phyloP scores from a whole-genome alignment of 1,284 basidiomycete species.

The Apiotrichum laibachii region DNA sequence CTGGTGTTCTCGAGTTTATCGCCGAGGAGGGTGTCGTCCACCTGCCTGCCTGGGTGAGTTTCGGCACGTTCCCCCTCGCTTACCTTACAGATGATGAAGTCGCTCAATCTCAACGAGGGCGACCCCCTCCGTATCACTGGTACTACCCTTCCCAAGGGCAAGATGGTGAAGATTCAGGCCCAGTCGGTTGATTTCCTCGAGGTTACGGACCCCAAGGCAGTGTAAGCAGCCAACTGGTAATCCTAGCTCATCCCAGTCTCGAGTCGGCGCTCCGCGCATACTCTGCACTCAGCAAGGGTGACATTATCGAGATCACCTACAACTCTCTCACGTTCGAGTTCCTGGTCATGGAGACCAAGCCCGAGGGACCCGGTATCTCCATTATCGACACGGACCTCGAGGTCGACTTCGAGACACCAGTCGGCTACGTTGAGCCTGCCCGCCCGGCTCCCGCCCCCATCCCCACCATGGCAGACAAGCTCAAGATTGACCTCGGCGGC shows the following conservation, averaged over 20 bases:
- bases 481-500: conserved; percentile 86
- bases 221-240: conserved; percentile 61
- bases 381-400: conserved; percentile 90
- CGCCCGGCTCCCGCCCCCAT: conserved; percentile 75
- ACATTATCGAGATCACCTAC: conserved; percentile 88
- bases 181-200: conserved; percentile 94
- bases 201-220: conserved; percentile 84
- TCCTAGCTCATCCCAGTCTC: conserved; percentile 58
- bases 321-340: conserved; percentile 92
- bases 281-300: conserved; percentile 81
- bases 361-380: conserved; percentile 82
- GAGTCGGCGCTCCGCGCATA: conserved; percentile 95
- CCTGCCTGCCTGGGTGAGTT: conserved; percentile 79
- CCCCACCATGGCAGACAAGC: conserved; percentile 92
- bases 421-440: conserved; percentile 80
- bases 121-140: conserved; percentile 92
- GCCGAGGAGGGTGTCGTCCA: conserved; percentile 95
- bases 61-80: too few relatives aligned
- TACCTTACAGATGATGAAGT: conserved; percentile 82
- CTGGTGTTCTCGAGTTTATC: conserved; percentile 98
- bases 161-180: conserved; percentile 94
- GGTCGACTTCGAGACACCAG: conserved; percentile 61
- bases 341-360: conserved; percentile 89
- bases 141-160: conserved; percentile 83
- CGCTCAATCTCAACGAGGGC: conserved; percentile 80